These are phyloP conservation scores for Calonectria montana DNA, from an alignment of 2,329 filamentous ascomycete species.

Conservation along the genomic window DNA sequence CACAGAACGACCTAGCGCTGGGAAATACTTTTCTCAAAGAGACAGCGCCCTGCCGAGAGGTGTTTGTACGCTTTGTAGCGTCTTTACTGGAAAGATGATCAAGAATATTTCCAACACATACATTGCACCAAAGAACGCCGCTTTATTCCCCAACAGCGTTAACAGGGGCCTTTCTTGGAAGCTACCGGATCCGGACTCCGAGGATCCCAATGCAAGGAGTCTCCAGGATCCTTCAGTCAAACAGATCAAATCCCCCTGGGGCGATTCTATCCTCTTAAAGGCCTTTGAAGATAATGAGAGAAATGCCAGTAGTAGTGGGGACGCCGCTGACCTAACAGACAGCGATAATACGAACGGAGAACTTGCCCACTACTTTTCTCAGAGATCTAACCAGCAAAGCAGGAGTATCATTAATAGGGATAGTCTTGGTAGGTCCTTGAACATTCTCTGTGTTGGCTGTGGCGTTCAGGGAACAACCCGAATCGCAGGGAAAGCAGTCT, in stretches of 20 bases:
- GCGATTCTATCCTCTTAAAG: neutral
- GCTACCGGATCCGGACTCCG: neutral
- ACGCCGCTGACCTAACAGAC: neutral
- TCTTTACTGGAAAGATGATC: too few relatives aligned
- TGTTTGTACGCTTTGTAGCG: too few relatives aligned
- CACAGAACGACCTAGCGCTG: too few relatives aligned
- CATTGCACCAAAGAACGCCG: neutral
- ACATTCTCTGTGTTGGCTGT: neutral
- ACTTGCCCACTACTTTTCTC: too few relatives aligned
- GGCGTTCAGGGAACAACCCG: neutral
- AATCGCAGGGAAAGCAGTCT: neutral
- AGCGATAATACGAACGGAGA: neutral
- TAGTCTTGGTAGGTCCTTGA: neutral
- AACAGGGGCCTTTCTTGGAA: neutral
- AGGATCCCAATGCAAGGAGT: neutral
- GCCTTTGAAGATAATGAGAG: neutral
- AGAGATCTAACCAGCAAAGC: neutral
- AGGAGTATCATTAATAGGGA: neutral
- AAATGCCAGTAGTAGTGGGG: neutral
- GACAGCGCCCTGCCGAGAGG: neutral
- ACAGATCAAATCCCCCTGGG: neutral
- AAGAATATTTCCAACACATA: neutral
- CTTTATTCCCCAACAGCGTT: neutral
- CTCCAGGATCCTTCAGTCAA: neutral
- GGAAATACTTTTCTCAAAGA: too few relatives aligned